phyloP scores from a whole-genome alignment of 140 eudicot species.

The Oenanthe javanica region DNA sequence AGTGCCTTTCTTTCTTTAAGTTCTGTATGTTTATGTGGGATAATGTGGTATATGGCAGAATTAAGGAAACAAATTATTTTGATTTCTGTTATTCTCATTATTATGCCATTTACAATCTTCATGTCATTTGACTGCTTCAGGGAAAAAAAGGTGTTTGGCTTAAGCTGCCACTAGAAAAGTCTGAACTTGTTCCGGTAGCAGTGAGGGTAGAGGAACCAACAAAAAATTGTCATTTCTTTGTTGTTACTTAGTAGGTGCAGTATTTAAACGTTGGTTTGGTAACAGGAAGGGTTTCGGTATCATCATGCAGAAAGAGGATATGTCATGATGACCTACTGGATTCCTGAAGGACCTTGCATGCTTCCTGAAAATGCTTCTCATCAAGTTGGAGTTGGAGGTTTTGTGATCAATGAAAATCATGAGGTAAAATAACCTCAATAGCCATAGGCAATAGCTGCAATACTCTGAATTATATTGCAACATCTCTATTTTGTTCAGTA shows the following conservation, averaged over 20 bases:
- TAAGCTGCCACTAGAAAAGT: constrained; percentile 68
- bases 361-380: constrained; percentile 92
- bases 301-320: constrained; percentile 84
- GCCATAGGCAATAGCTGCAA: neutral
- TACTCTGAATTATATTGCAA: neutral
- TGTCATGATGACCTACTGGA: constrained; percentile 88
- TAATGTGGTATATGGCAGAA: neutral
- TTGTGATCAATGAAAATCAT: constrained; percentile 61
- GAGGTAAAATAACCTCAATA: constrained; percentile 36
- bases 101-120: neutral
- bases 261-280: neutral
- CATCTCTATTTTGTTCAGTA: neutral
- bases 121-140: constrained; percentile 27
- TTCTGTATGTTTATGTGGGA: neutral
- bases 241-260: neutral
- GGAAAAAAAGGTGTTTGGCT: constrained; percentile 91
- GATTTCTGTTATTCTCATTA: neutral
- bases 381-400: constrained; percentile 88
- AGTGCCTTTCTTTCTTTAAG: neutral
- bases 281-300: constrained; percentile 77
- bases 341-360: constrained; percentile 72
- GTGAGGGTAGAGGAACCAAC: constrained; percentile 36
- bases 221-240: neutral
- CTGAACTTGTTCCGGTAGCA: constrained; percentile 77
- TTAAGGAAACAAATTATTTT: too few species aligned